Evolutionary conservation across 1,284 basidiomycete species (phyloP), one percentile per base, ranked within the genome.

Genomic region (Irpex sp.): DNA sequence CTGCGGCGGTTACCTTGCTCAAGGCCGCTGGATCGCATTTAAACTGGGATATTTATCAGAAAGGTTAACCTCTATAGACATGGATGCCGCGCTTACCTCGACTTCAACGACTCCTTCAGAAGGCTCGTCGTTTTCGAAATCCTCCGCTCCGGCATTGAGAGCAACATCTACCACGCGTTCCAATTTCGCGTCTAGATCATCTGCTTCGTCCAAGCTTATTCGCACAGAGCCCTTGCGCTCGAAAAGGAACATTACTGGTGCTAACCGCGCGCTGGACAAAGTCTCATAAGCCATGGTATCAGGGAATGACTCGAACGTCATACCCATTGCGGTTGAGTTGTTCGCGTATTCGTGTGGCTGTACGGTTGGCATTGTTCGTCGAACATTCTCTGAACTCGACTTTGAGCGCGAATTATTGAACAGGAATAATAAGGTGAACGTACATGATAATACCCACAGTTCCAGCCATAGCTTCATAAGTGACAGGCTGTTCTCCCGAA

Each of bases 161-260:
- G 80, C 83, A n/a, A 74, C 67, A 55, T 84, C 79, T 63, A 89
- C 78, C n/a, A 87, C 69, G 38, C 74, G 71, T 59, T 86, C 85
- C 34, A 82, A 68, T 31, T 78, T 72, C 7, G 73, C 71, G 17
- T 79, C 78, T 17, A 80, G 73, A 67, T 82, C 81, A 60, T 83
- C 79, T 37, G 78, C 78, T n/a, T 75, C 70, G 44, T 78, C 77
- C 5, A 86, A 68, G 13, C 78, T 70, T n/a, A 92, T 78, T 61
- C 81, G 82, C 51, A 94, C 84, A 52, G 82, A 77, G 8, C 91
- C 92, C 71, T 84, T 82, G 60, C 87, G 83, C 64, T 85, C 80
- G 72, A 94, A 95, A 80, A 94, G 84, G 75, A 88, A 95, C 57
- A 83, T 82, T 13, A 93, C 91, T 1, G 91, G 85, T 1, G 92